A percentile compares a stretch with the other conserved stretches of the same genome.
phyloP scores from a whole-genome alignment of 192 early-diverging fungal species.

The Backusella morwellensis region DNA sequence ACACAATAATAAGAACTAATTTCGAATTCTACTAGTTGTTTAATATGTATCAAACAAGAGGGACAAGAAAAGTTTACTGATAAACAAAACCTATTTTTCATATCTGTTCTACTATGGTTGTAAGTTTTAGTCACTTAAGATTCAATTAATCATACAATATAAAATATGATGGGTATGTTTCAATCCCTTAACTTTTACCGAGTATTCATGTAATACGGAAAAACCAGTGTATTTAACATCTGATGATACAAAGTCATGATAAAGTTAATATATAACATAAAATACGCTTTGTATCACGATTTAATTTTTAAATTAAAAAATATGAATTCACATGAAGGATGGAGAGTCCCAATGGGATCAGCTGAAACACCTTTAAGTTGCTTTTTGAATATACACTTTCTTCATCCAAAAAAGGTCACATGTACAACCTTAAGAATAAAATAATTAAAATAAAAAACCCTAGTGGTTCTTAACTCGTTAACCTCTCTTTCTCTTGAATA shows the following conservation, averaged over 20 bases:
- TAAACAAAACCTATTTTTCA: too few relatives aligned
- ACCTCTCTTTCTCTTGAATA: neutral
- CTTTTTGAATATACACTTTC: neutral
- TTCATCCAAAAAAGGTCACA: neutral
- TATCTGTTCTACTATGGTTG: too few relatives aligned
- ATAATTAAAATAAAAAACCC: neutral
- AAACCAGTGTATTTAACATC: neutral
- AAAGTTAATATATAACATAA: neutral
- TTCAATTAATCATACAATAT: too few relatives aligned
- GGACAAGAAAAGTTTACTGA: neutral
- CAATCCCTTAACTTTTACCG: too few relatives aligned
- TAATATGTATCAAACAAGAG: neutral
- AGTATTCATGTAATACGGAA: too few relatives aligned
- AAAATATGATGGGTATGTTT: too few relatives aligned
- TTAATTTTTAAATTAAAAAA: neutral
- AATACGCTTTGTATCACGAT: neutral
- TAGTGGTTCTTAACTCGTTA: neutral
- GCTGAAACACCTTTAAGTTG: neutral
- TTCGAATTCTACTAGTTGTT: neutral
- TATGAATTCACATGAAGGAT: slow-evolving; percentile 13
- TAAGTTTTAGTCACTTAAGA: too few relatives aligned
- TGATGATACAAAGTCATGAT: neutral
- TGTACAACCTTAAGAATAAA: neutral
- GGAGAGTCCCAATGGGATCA: neutral
- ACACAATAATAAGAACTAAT: neutral